Evolutionary conservation across 1,284 basidiomycete species (phyloP), one percentile per base, ranked within the genome.

Genomic region (Schizophyllum commune): DNA sequence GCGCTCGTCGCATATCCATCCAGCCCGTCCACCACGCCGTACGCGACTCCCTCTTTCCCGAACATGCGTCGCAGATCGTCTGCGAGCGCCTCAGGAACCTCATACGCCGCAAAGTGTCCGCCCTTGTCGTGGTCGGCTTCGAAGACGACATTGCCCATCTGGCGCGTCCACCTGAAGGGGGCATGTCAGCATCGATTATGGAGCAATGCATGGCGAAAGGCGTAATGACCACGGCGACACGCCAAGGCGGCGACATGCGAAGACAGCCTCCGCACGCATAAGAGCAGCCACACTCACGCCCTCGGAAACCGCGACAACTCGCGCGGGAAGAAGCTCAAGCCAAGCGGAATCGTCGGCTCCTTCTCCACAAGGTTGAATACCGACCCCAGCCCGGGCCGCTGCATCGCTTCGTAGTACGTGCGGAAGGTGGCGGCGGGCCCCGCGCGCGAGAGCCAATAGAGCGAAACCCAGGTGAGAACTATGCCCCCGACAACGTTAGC

Each of bases 391-490:
- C 47, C 60, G 57, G 21, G 59, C 58, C 4, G 53, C 54, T 32
- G 55, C 52, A 34, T 22, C 9, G 66, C 61, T 66, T 83, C 83
- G 61, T 78, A 81, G 67, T 85, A 85, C 27, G 85, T 83, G 4
- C 83, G 73, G n/a, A 79, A 1, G 0, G 82, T 80, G 0, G 83
- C 81, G 0, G 79, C 74, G 0, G 83, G 83, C 1, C 84, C 83
- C 0, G 77, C 74, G 11, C 77, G 74, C 1, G 83, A 85, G 68
- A 85, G 85, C 75, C 78, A 82, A 65, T 82, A 83, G 21, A 85
- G 73, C 0, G 83, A 84, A 11, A 85, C 68, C 84, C 83, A 85
- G 1, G 78, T 83, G 27, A 85, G 66, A 2, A 83, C 84, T 85
- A 57, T 9, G 33, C 20, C n/a, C n/a, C n/a, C 3, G 20, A 21